Evolutionary conservation across 2,329 filamentous ascomycete genomes (phyloP).

Genomic region (Cercospora brassicicola): DNA sequence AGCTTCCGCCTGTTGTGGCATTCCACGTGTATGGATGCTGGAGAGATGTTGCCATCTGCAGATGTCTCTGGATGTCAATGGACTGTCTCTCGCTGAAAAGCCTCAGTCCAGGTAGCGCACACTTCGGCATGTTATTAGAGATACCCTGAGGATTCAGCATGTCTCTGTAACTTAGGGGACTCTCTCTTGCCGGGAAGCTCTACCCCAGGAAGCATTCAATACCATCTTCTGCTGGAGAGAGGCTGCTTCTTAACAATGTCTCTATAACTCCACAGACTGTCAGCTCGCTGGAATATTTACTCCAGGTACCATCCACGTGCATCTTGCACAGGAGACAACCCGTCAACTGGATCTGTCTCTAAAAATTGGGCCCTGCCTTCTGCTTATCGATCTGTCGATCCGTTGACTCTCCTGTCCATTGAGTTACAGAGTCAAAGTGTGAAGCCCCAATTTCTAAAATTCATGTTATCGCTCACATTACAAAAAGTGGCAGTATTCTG

Average conservation of each 20-base stretch:
- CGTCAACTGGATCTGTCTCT: neutral
- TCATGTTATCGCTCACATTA: neutral
- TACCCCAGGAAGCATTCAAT: neutral
- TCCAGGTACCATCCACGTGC: neutral
- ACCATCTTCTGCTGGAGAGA: neutral
- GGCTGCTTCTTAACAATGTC: neutral
- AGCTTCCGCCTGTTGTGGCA: neutral
- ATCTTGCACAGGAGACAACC: neutral
- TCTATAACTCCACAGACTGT: neutral
- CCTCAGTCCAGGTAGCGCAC: neutral
- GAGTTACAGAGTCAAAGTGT: neutral
- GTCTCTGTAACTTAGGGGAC: neutral
- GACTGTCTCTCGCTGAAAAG: neutral
- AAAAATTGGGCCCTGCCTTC: no score
- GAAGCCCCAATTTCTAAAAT: neutral
- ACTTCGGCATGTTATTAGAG: neutral
- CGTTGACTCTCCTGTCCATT: neutral
- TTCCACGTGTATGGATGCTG: neutral
- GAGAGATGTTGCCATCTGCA: neutral
- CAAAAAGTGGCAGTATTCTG: neutral
- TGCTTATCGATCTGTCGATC: neutral
- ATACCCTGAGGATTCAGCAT: neutral
- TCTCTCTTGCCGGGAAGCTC: neutral
- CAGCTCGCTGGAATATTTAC: neutral
- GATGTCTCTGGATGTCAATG: neutral